Evolutionary conservation across 2,329 filamentous ascomycete genomes (phyloP), one percentile per base, ranked within the genome.

Genomic region (Fusarium oxysporum): DNA sequence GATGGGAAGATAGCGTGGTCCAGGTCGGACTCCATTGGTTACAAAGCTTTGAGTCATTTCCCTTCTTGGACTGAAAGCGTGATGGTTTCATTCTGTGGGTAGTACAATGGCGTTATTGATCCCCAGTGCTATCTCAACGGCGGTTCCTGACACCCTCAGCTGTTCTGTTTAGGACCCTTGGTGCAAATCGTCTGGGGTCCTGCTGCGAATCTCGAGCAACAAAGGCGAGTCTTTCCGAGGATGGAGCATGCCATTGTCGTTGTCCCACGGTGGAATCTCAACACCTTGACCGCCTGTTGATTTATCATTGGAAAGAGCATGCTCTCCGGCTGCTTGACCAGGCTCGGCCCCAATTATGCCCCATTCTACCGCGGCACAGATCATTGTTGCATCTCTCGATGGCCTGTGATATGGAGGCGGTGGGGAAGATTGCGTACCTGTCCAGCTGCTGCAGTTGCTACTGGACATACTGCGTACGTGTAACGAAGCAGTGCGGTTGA

Each of bases 281-380:
- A 53, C 54, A 71, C 35, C 65, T 72, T 76, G 74, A 76, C 74
- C 74, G 74, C 74, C 63, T 75, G 68, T 77, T 76, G 72, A 63
- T 72, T 50, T 55, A 65, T 35, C 37, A 48, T 55, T 45, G 51
- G 41, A 43, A 45, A 64, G 38, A 70, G 47, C 59, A 60, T 62
- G 51, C 41, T 73, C 45, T 65, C 61, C 28, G 40, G 57, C 44
- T 65, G 51, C 50, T 62, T 54, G 67, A 70, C 70, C 65, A 59
- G 65, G 62, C 62, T 65, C 68, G 70, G 70, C 65, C 56, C 59
- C 64, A 45, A 66, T 50, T 72, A 51, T 66, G 58, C 70, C 50
- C 68, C 74, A 61, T 70, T 62, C 45, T 55, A 60, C 68, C 62
- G 62, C 65, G 70, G 72, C 75, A 76, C 74, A 76, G 70, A 74